phyloP scores from a whole-genome alignment of 345 rosid genomes.

The Populus simonii region DNA sequence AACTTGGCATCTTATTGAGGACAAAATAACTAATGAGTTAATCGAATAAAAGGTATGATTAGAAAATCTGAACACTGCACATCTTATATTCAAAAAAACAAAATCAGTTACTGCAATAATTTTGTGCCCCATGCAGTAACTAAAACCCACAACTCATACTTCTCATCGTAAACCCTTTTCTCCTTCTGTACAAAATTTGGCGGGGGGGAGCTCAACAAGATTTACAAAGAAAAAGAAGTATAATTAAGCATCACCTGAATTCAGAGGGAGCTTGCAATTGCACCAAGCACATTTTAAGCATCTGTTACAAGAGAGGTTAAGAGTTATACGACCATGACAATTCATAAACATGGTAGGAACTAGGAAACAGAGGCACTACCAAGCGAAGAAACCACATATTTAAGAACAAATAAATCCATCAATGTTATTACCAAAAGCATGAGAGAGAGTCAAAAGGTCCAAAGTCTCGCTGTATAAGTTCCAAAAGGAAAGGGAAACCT shows the following conservation, averaged over 20 bases:
- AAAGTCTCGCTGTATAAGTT: background rate
- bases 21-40: background rate
- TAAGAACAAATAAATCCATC: background rate
- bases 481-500: background rate
- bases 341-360: background rate
- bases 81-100: background rate
- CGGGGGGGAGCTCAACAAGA: background rate
- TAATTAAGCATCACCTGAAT: constrained; percentile 3
- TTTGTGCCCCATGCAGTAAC: background rate
- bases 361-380: background rate
- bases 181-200: too few relatives aligned
- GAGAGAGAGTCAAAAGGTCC: background rate
- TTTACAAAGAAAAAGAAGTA: background rate
- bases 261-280: background rate
- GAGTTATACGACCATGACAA: background rate
- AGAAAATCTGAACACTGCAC: background rate
- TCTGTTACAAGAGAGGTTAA: background rate
- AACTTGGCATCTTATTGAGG: background rate
- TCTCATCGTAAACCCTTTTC: background rate
- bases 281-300: background rate
- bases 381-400: background rate
- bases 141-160: background rate
- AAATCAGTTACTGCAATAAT: background rate
- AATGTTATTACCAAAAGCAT: background rate
- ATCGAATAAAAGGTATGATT: background rate